Percentiles rank a stretch among this genome's conserved stretches.
These are phyloP conservation scores for Neurospora tetrasperma DNA, from an alignment of 495 filamentous ascomycete genomes.

Conservation along the genomic window DNA sequence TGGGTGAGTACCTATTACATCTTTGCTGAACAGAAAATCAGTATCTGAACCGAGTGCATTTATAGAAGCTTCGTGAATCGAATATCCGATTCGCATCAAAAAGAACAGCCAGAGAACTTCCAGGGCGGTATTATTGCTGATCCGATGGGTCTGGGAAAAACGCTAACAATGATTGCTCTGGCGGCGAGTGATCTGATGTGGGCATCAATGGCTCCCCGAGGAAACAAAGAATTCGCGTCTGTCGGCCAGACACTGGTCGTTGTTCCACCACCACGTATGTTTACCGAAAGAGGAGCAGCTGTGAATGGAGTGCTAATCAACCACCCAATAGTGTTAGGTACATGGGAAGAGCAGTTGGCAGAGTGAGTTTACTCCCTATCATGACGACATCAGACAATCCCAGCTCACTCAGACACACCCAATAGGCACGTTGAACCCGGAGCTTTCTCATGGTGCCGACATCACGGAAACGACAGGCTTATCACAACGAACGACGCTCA, in stretches of 20 bases:
- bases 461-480: conserved; percentile 23
- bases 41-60: not conserved
- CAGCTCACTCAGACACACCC: not conserved
- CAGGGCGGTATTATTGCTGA: conserved; percentile 33
- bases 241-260: conserved; percentile 20
- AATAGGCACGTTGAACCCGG: conserved; percentile 18
- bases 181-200: conserved; percentile 16
- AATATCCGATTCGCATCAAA: conserved; percentile 12
- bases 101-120: conserved; percentile 17
- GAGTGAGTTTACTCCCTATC: conserved; percentile 5
- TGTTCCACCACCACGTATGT: conserved; percentile 28
- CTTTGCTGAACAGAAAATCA: not conserved
- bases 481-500: conserved; percentile 5
- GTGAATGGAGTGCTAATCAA: not conserved
- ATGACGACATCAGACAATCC: not conserved
- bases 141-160: conserved; percentile 34
- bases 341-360: conserved; percentile 28
- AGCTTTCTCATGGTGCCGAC: conserved; percentile 17
- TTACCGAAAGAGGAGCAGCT: not conserved
- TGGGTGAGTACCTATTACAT: conserved; percentile 2
- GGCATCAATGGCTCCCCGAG: not conserved
- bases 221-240: not conserved
- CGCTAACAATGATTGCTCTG: conserved; percentile 29
- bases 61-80: conserved; percentile 19
- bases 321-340: conserved; percentile 18